Evolutionary conservation across 2,329 filamentous ascomycete species (phyloP), one percentile per base, ranked within the genome.

Genomic region (Achaetomium macrosporum): DNA sequence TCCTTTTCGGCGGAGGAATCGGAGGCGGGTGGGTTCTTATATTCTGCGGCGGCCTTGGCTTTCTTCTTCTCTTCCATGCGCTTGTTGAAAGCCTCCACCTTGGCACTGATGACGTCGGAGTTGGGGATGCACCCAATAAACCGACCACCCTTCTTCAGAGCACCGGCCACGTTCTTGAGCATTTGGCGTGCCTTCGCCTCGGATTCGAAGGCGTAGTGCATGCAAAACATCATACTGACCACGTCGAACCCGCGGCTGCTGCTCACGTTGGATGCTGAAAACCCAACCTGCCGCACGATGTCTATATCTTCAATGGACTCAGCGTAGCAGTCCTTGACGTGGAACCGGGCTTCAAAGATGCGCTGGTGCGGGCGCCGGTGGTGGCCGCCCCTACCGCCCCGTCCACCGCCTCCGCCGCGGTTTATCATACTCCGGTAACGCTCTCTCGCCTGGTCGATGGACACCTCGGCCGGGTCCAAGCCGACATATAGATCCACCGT

Each of bases 161-260:
- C 82, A 1, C 90, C 88, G 0, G 93, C 86, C 3, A 99, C 92
- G 65, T 99, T 99, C 64, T 84, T 82, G 51, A 99, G 78, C 93
- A 99, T 97, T 57, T 83, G 88, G 42, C 90, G 83, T 2, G 92
- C 90, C 69, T 96, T 95, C 44, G 83, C 81, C 69, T 99, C 92
- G 48, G 78, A 89, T 73, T 97, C 93, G 62, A 97, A 99, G 6
- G 93, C 91, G 68, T 99, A 99, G 72, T 99, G 93, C 84, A 99
- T 93, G 64, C 90, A 95, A 70, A 99, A 99, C 93, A 99, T 99
- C 82, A 96, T 96, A 66, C 87, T 90, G 58, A 99, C 92, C 40
- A 97, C 88, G 67, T 99, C 93, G 63, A 97, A 99, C 4, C 92
- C 91, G 51, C 86, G 86, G 49, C 82, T 82, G 56, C 81, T 79